Evolutionary conservation across 2,329 filamentous ascomycete species (phyloP), one percentile per base, ranked within the genome.

Genomic region (Trichothecium sympodiale): DNA sequence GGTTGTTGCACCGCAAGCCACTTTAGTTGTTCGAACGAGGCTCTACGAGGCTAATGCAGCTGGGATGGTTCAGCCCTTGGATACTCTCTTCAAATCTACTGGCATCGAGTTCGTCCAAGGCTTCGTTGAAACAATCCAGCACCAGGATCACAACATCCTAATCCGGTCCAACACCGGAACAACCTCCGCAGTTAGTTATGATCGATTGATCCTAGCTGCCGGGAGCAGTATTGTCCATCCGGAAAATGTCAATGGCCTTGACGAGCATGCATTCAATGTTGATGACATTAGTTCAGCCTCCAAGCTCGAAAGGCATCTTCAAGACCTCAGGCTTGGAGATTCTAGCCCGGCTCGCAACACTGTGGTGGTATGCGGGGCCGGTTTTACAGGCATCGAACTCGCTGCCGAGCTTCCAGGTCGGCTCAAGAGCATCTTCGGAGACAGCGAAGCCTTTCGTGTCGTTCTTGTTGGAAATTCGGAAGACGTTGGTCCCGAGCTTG

Each of bases 321-420:
- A 25, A 6, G 6, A 6, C 20, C 20, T 25, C 20, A 10, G 6
- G 6, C 10, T 10, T 25, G 20, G 10, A 25, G 10, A 49, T 5
- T 12, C 39, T 3, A 53, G 41, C 31, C 13, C 41, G 4, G 46
- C 44, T 1, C 54, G 56, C 15, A 38, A 59, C 28, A 61, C 58
- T 2, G 40, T 61, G 10, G 47, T 61, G 2, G 42, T 63, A 1
- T 52, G 51, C 32, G 54, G 53, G 12, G 53, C 32, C 4, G 50
- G 53, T 1, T 58, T 64, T 41, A 60, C 56, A 2, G 57, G 60
- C 5, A 51, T 57, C 3, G 52, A 55, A 29, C 32, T 54, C 1
- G 47, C 50, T 0, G 35, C 52, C 0, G 56, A 60, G 30, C 37
- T 62, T 0, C 53, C 56, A 0, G 33, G 31, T 2, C 49, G 57